Conservation (phyloP, 352 stramenopile species). For the Globisporangium rhizosaccharum region DNA sequence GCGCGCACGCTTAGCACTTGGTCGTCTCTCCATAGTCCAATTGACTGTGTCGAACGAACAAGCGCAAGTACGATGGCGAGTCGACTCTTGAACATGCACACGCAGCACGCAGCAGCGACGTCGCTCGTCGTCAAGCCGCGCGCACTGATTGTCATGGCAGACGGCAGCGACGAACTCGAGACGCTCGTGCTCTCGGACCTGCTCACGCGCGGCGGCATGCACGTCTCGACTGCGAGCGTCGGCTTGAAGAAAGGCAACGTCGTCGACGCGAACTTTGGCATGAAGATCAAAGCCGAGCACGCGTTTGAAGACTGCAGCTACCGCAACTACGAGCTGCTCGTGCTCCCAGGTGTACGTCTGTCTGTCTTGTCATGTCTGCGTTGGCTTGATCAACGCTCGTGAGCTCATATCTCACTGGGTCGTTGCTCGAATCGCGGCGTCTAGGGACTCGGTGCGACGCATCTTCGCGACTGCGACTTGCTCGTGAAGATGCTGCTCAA, state of each 20-base stretch:
- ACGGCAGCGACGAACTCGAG: slow-evolving; percentile 70
- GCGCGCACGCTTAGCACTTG: background rate
- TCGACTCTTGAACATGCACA: slow-evolving; percentile 7
- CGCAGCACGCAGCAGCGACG: background rate
- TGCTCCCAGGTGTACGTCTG: slow-evolving; percentile 51
- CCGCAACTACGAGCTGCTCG: slow-evolving; percentile 60
- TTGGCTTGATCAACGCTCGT: background rate
- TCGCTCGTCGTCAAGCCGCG: slow-evolving; percentile 45
- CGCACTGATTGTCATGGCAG: slow-evolving; percentile 49
- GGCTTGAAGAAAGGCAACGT: slow-evolving; percentile 53
- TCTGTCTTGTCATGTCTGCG: background rate
- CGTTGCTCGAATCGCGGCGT: background rate
- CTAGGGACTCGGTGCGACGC: slow-evolving; percentile 37
- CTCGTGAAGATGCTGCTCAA: slow-evolving; percentile 58
- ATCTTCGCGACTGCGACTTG: slow-evolving; percentile 49
- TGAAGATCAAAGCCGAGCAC: slow-evolving; percentile 58
- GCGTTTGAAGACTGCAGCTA: slow-evolving; percentile 64
- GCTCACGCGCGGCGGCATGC: slow-evolving; percentile 46
- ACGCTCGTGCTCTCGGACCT: slow-evolving; percentile 55
- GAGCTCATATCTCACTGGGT: background rate
- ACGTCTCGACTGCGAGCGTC: slow-evolving; percentile 53
- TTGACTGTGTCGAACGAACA: slow-evolving; percentile 1
- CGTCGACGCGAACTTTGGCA: slow-evolving; percentile 50
- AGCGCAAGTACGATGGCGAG: slow-evolving; percentile 7
- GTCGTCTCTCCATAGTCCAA: background rate